A percentile compares a stretch with the other conserved stretches of the same genome.
Conservation (phyloP, 164 flowering plant species). For the Pachysandra terminalis region DNA sequence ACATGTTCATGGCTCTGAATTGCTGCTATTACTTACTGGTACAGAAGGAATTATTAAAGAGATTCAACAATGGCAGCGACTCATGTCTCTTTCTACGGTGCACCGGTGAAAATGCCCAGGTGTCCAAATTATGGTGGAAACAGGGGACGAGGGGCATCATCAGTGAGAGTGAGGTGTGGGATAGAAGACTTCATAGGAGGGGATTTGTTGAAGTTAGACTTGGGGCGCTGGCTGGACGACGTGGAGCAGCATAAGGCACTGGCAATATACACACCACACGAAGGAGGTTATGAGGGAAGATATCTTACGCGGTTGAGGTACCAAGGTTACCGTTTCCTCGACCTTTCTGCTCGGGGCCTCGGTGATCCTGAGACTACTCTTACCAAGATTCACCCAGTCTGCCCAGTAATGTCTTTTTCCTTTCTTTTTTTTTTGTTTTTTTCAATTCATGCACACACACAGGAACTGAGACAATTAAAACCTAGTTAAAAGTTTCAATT, state of each 20-base stretch:
- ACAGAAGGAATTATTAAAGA: too few species aligned
- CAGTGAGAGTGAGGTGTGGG: conserved; percentile 12
- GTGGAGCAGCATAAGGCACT: conserved; percentile 82
- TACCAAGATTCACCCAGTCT: conserved; percentile 69
- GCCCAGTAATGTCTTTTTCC: conserved; percentile 50
- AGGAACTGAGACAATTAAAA: too few species aligned
- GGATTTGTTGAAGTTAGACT: conserved; percentile 51
- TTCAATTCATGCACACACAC: too few species aligned
- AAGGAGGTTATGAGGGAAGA: conserved; percentile 75
- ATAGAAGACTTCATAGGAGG: conserved; percentile 73
- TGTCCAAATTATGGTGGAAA: background rate
- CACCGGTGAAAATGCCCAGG: background rate
- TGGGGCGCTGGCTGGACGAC: conserved; percentile 73
- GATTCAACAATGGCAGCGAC: conserved; percentile 6
- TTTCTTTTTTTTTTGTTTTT: background rate
- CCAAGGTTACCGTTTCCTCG: conserved; percentile 73
- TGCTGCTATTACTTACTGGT: too few species aligned
- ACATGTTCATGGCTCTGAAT: too few species aligned
- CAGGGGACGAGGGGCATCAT: background rate
- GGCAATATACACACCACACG: conserved; percentile 79
- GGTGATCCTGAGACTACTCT: conserved; percentile 86
- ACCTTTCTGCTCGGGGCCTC: conserved; percentile 77
- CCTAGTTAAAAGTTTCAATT: too few species aligned
- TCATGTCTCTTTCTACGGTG: background rate
- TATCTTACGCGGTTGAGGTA: conserved; percentile 45